Evolutionary conservation across 768 basidiomycete genomes (phyloP).

Genomic region (Grammothele lineata): DNA sequence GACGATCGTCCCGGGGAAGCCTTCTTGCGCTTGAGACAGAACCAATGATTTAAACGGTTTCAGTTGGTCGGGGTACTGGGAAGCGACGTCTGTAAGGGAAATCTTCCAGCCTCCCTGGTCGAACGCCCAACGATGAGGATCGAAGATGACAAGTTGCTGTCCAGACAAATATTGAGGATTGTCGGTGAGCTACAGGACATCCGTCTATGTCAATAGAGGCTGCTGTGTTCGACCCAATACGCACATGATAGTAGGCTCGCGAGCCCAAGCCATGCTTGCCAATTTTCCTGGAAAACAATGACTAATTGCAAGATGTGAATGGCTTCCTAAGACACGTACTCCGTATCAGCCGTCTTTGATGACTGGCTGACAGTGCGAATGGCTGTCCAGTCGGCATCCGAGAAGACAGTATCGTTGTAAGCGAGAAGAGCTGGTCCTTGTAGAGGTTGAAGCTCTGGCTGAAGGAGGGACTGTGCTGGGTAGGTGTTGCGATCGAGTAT

Average conservation of each 20-base stretch:
- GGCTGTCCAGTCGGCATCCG: constrained; percentile 40
- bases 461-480: constrained; percentile 20
- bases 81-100: constrained; percentile 22
- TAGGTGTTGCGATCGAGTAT: constrained; percentile 38
- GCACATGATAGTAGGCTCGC: constrained; percentile 47
- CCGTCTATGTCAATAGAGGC: not conserved
- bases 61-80: constrained; percentile 29
- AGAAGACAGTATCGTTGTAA: constrained; percentile 41
- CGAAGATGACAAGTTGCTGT: constrained; percentile 36
- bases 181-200: constrained; percentile 40
- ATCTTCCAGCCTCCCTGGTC: constrained; percentile 26
- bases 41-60: constrained; percentile 26
- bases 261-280: constrained; percentile 53
- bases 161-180: constrained; percentile 45
- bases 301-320: not conserved
- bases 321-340: constrained; percentile 27
- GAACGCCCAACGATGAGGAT: constrained; percentile 29
- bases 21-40: too few species aligned
- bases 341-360: constrained; percentile 41
- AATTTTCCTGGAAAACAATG: constrained; percentile 36
- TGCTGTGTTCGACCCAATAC: not conserved
- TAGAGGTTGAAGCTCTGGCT: constrained; percentile 24
- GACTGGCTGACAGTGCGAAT: constrained; percentile 40
- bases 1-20: constrained; percentile 40
- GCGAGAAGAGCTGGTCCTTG: constrained; percentile 47